These are phyloP conservation scores for Suillus placidus DNA, from an alignment of 768 basidiomycete species.

Conservation along the genomic window DNA sequence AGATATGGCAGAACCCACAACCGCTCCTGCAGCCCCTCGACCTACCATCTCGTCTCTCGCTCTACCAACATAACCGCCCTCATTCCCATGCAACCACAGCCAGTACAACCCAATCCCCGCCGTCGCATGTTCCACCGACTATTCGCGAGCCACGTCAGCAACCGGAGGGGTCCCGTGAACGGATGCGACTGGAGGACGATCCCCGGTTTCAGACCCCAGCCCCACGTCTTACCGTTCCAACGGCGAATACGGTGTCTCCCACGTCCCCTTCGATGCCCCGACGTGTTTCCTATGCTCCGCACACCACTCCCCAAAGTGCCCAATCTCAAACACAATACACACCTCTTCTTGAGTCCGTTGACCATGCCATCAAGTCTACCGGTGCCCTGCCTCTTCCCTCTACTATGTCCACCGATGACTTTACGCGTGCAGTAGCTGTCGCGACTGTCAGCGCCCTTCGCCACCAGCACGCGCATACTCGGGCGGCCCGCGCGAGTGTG, in stretches of 20 bases:
- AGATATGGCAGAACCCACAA: conserved; percentile 99
- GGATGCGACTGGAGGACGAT: conserved; percentile 33
- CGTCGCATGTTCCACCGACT: conserved; percentile 14
- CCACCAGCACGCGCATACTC: conserved; percentile 66
- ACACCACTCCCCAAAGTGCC: conserved; percentile 34
- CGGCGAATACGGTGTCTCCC: conserved; percentile 43
- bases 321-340: conserved; percentile 36
- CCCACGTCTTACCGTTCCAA: conserved; percentile 27
- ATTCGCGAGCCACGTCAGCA: conserved; percentile 34
- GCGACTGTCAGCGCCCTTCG: conserved; percentile 90
- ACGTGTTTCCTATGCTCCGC: conserved; percentile 59
- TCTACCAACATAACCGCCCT: conserved; percentile 63
- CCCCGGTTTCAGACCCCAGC: conserved; percentile 45
- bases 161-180: conserved; percentile 49
- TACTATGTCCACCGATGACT: conserved; percentile 81
- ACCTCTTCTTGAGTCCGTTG: conserved; percentile 78
- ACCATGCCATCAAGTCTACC: conserved; percentile 69
- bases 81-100: conserved; percentile 33
- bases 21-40: conserved; percentile 73
- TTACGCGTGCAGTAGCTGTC: conserved; percentile 90
- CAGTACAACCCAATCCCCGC: background rate
- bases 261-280: conserved; percentile 46
- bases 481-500: conserved; percentile 48
- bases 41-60: conserved; percentile 53
- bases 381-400: conserved; percentile 57